Percentiles rank a stretch among this genome's conserved stretches.
Conservation (phyloP, 352 stramenopile species). For the Phytopythium chamaehyphon region DNA sequence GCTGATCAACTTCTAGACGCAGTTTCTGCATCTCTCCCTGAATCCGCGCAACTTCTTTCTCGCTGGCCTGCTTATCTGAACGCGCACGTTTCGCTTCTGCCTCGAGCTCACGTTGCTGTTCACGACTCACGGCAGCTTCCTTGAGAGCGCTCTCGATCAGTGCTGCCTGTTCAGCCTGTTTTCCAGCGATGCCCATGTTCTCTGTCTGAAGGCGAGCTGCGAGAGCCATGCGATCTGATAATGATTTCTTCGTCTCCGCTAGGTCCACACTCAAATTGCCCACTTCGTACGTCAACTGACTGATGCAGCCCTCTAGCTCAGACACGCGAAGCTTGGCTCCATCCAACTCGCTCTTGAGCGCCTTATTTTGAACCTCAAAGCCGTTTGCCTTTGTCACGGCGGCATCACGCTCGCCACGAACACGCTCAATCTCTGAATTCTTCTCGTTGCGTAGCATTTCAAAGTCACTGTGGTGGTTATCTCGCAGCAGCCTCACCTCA, state of each 20-base stretch:
- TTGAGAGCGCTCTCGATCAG: constrained; percentile 67
- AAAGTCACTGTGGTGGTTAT: constrained; percentile 55
- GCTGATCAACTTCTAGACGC: constrained; percentile 25
- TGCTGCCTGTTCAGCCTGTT: constrained; percentile 72
- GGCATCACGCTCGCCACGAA: constrained; percentile 29
- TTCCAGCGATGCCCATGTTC: constrained; percentile 81
- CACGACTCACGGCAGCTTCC: constrained; percentile 41
- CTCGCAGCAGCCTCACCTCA: constrained; percentile 46
- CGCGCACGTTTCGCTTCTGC: constrained; percentile 32
- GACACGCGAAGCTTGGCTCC: constrained; percentile 29
- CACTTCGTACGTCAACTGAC: constrained; percentile 50
- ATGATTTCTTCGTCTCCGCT: constrained; percentile 74
- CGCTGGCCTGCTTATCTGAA: constrained; percentile 21
- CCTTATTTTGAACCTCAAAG: constrained; percentile 4
- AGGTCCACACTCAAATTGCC: constrained; percentile 70
- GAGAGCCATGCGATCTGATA: constrained; percentile 80
- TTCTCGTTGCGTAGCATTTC: constrained; percentile 65
- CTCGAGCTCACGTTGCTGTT: constrained; percentile 41
- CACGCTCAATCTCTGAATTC: constrained; percentile 41
- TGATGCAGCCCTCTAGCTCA: constrained; percentile 44
- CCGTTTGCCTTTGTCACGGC: constrained; percentile 20
- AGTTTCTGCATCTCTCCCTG: constrained; percentile 41
- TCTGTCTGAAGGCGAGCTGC: constrained; percentile 80
- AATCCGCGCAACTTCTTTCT: constrained; percentile 43
- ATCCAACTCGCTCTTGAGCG: constrained; percentile 32